A percentile compares a stretch with the other conserved stretches of the same genome.
phyloP scores from a whole-genome alignment of 2,329 filamentous ascomycete species.

The Emmonsiellopsis sp. region DNA sequence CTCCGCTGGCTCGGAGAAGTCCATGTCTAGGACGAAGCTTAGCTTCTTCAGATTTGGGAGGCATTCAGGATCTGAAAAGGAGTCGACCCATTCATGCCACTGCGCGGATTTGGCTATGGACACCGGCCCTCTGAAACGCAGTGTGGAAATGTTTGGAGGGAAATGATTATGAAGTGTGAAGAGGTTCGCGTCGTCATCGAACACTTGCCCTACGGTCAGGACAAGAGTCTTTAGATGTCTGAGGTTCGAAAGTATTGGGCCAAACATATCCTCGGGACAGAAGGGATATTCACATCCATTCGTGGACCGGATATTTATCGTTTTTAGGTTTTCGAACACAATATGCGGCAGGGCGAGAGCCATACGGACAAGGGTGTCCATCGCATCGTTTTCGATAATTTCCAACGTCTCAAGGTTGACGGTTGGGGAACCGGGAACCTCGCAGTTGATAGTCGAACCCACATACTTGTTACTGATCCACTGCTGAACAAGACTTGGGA shows the following conservation, averaged over 20 bases:
- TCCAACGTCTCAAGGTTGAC: constrained; percentile 15
- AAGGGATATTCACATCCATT: constrained; percentile 14
- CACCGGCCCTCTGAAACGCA: constrained; percentile 18
- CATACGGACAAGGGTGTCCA: constrained; percentile 18
- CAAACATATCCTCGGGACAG: constrained; percentile 9
- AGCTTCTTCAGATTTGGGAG: constrained; percentile 16
- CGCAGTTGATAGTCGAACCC: too few species aligned
- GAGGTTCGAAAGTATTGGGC: constrained; percentile 11
- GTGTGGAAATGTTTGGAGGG: constrained; percentile 16
- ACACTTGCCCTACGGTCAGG: constrained; percentile 17
- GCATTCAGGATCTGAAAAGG: constrained; percentile 15
- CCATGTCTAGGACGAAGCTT: constrained; percentile 18
- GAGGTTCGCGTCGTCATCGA: constrained; percentile 11
- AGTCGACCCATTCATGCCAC: constrained; percentile 17
- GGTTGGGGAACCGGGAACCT: neutral
- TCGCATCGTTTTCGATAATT: constrained; percentile 20
- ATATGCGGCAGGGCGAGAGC: constrained; percentile 13
- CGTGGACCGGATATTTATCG: constrained; percentile 16
- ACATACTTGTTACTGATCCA: constrained; percentile 11
- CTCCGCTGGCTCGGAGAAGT: constrained; percentile 3
- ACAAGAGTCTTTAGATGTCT: constrained; percentile 11
- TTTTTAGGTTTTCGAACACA: constrained; percentile 9
- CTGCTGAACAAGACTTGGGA: constrained; percentile 10
- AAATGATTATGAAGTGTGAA: constrained; percentile 13
- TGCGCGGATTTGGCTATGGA: constrained; percentile 13